Base-by-base conservation (phyloP, 345 rosid species). In the Psidium guajava region DNA sequence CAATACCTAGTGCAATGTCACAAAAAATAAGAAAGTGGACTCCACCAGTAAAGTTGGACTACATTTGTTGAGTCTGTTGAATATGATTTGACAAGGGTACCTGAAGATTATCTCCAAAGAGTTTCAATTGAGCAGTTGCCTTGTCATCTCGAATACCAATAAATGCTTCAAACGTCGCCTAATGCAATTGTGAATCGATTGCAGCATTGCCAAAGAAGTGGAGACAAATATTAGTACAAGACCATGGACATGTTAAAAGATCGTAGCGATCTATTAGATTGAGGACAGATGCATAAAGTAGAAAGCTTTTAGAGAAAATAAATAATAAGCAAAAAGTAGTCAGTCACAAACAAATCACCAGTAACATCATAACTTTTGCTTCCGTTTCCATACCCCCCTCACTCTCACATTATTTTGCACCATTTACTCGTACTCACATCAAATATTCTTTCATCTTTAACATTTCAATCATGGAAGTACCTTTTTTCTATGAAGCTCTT, bases 91-190 rank as follows among this genome's bases (percentile, higher is more conserved):
- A 86, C 18, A 82, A 61, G 24, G 42, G 51, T 87, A 95, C 99
- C 98, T 89, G 93, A 89, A 97, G 89, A 91, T 94, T 93, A 88
- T 95, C 94, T 86, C 98, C 97, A 77, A 95, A 95, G 88, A 97
- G 93, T 90, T 94, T 94, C 83, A 97, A 90, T 91, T 93, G 94
- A 88, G 96, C 90, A 15, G 98, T 94, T 51, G 98, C 95, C 85
- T 91, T 85, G 85, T 97, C 96, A 88, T 95, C 99, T 86, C 96
- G 94, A 59, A 97, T 86, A 81, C 98, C 99, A 83, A 97, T 93
- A 88, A 92, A 95, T 21, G 94, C 92, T 93, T 97, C 99, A 90
- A 97, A 97, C 75, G 98, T 90, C 75, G 99, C 98, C 99, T 97
- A 81, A 51, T 42, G 83, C 56, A 80, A 42, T 74, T 25, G 22